Base-by-base conservation (phyloP, 768 basidiomycete genomes). In the Phylloporus scabripes region DNA sequence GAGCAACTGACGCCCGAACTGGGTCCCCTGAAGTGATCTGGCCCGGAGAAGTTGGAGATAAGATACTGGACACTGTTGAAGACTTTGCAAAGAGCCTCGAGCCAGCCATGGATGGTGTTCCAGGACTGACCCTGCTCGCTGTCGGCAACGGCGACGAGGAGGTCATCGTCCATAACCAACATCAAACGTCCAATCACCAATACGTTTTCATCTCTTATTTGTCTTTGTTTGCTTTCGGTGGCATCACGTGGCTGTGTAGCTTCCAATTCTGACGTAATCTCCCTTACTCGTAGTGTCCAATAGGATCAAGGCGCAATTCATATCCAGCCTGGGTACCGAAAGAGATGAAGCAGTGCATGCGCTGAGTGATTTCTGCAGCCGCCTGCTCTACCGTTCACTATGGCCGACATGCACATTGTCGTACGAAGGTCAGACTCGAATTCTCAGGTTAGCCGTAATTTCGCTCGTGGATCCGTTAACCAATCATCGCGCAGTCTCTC, bases 1-100 rank as follows among this genome's bases (percentile, higher is more conserved):
- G 82, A 56, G 71, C 73, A 48, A 89, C 82, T 38, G 85, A 83
- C 42, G 82, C 74, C 54, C 77, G 74, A 46, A 79, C 72, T 51
- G 78, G 74, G 51, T 65, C 64, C 54, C 65, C 67, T 69, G 71
- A 64, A 34, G 57, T 56, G 55, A 63, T 66, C 48, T 60, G 63
- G 50, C 60, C 58, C 42, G 60, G 45, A 12, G 62, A 56, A 46
- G 69, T 59, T 48, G 66, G 68, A 48, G 66, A 61, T 50, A 68
- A 64, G 58, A 67, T 61, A 50, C 62, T 67, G 33, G 70, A 65
- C 52, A 68, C 61, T n/a, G 64, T 29, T 15, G 57, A 49, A 39
- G 62, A 51, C 58, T 66, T 66, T 62, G 52, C 45, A 14, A 69
- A 67, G 52, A 67, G 55, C 52, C 63, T 63, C 42, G 66, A 64